These are phyloP conservation scores for Apiotrichum gracile DNA, from an alignment of 1,284 basidiomycete species.

Conservation along the genomic window DNA sequence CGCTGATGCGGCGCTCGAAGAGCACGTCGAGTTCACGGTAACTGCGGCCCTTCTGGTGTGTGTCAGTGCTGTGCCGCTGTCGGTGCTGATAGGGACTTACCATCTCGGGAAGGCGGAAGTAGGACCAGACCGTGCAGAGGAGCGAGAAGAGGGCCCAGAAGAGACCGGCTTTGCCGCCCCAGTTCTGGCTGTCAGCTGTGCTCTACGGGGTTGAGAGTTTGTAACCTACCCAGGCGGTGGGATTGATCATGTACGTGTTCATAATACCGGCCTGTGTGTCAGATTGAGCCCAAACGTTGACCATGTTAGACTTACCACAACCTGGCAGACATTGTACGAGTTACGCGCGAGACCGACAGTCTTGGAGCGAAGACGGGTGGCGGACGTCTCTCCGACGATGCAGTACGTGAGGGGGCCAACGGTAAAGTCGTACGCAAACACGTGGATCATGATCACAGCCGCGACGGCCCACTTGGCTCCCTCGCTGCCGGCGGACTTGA, in stretches of 20 bases:
- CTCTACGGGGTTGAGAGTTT: too few species aligned
- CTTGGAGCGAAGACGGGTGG: slow-evolving; percentile 49
- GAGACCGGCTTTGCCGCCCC: slow-evolving; percentile 36
- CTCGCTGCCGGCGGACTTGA: not conserved
- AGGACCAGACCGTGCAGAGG: slow-evolving; percentile 12
- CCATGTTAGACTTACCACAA: slow-evolving; percentile 17
- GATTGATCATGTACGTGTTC: too few species aligned
- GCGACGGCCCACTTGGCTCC: slow-evolving; percentile 14
- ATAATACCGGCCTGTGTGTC: too few species aligned
- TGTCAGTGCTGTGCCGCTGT: too few species aligned
- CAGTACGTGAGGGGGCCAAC: slow-evolving; percentile 34
- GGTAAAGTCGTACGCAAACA: slow-evolving; percentile 27
- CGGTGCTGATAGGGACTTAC: too few species aligned
- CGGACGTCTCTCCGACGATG: slow-evolving; percentile 46
- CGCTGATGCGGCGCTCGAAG: slow-evolving; percentile 39
- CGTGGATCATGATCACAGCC: slow-evolving; percentile 22
- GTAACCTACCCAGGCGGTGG: too few species aligned
- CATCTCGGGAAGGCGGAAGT: slow-evolving; percentile 26
- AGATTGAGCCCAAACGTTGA: too few species aligned
- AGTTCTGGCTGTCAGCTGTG: too few species aligned
- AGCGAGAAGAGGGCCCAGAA: slow-evolving; percentile 43
- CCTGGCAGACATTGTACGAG: slow-evolving; percentile 42
- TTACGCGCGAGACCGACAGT: slow-evolving; percentile 50
- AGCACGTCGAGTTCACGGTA: slow-evolving; percentile 47
- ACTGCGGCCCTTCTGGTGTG: slow-evolving; percentile 44